Base-by-base conservation (phyloP, 441 rosid genomes). In the Viola pubescens region DNA sequence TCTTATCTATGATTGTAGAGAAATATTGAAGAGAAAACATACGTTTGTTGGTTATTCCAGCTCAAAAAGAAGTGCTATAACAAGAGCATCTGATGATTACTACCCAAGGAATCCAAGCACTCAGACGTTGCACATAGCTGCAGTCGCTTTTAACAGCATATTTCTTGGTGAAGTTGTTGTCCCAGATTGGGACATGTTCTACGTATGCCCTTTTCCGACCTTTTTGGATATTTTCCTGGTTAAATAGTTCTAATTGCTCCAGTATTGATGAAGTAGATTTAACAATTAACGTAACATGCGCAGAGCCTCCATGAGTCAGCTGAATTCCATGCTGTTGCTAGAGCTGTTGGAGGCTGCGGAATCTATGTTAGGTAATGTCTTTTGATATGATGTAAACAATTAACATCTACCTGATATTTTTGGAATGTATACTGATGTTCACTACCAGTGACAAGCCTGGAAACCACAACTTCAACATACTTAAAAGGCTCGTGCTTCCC, bases 171-270 rank as follows among this genome's bases (percentile, higher is more conserved):
- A 81, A 83, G 68, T 81, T 14, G 67, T 77, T 50, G 84, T 79
- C 69, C 86, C 86, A 10, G 86, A 83, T 40, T 81, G 84, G 82
- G 84, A 81, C 63, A 81, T 81, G 84, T 83, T 81, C 73, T 81
- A 79, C 60, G 84, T 79, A 73, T 51, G 79, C 19, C 37, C 11
- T 55, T 41, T 34, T 38, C 60, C 53, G 42, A 6, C 42, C 19
- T 19, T 45, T 26, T 14, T 13, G 38, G 4, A 46, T 7, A 7
- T 46, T 9, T 40, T 13, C 47, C 34, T 26, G 2, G 34, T 26
- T 26, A 26, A 26, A 26, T 26, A 26, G 34, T 1, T 26, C 34
- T 26, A 26, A 2, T 26, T 1, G 3, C 34, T 26, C 34, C 34
- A 37, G 5, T 56, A 16, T 10, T 12, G 52, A 26, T 48, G 37